Conservation (phyloP, 768 basidiomycete species). For the Xerocomus spinulosus region DNA sequence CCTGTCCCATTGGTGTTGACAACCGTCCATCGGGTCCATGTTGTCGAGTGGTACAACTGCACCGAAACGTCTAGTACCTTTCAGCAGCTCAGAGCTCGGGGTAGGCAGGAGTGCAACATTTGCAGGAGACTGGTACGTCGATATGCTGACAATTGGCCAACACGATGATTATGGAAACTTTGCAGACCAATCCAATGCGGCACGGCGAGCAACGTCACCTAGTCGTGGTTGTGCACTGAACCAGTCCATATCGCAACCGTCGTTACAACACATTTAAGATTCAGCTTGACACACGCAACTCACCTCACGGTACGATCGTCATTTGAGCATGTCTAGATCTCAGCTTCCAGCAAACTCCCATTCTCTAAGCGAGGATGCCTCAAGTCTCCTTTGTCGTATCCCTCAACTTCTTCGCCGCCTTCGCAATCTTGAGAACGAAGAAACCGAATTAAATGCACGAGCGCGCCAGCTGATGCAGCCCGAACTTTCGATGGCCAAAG, state of each 20-base stretch:
- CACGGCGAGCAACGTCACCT: too few species aligned
- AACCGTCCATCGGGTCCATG: conserved; percentile 63
- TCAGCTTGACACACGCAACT: background rate
- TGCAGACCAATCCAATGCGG: too few species aligned
- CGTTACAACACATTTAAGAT: conserved; percentile 9
- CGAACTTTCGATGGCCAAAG: conserved; percentile 1
- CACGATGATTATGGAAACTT: too few species aligned
- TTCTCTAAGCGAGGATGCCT: conserved; percentile 11
- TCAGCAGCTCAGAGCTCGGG: conserved; percentile 4
- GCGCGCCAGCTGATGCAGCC: conserved; percentile 9
- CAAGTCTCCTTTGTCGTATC: conserved; percentile 11
- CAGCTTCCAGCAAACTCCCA: background rate
- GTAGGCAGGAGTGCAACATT: conserved; percentile 8
- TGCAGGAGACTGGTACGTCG: conserved; percentile 1
- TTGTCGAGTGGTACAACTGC: conserved; percentile 40
- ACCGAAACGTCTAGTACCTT: conserved; percentile 12
- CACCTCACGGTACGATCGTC: background rate
- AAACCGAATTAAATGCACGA: conserved; percentile 15
- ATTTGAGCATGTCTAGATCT: conserved; percentile 6
- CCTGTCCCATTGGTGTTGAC: conserved; percentile 62
- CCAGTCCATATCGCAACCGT: too few species aligned
- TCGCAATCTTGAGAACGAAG: conserved; percentile 21
- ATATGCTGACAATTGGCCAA: too few species aligned
- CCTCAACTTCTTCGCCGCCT: conserved; percentile 18
- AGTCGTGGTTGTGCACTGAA: too few species aligned